A percentile compares a stretch with the other conserved stretches of the same genome.
Conservation (phyloP, 768 basidiomycete species). For the Kwoniella sp. region DNA sequence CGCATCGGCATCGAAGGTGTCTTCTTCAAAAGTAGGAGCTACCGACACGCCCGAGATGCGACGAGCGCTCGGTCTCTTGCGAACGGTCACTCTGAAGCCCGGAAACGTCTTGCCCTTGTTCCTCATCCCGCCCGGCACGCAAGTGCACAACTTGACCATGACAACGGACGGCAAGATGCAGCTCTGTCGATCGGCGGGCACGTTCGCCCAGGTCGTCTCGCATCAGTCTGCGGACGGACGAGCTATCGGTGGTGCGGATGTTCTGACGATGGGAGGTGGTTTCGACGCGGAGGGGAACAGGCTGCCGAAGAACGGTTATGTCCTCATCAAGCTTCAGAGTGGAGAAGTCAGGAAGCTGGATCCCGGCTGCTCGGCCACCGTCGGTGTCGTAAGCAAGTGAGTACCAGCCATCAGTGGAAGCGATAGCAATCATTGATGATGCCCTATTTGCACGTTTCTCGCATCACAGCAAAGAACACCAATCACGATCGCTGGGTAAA, state of each 20-base stretch:
- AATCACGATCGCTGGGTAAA: conserved; percentile 80
- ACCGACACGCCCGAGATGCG: conserved; percentile 33
- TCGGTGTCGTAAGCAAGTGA: conserved; percentile 86
- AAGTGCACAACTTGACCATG: conserved; percentile 83
- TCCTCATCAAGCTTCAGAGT: conserved; percentile 74
- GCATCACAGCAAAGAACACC: conserved; percentile 68
- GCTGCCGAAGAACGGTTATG: conserved; percentile 41
- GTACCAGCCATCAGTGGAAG: too few species aligned
- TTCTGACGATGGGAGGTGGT: conserved; percentile 41
- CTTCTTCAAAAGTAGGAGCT: conserved; percentile 17
- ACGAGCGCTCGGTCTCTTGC: conserved; percentile 80
- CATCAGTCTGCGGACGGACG: conserved; percentile 62
- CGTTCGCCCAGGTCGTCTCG: conserved; percentile 76
- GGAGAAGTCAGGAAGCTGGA: conserved; percentile 89
- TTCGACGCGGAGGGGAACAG: conserved; percentile 33
- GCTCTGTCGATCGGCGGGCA: conserved; percentile 87
- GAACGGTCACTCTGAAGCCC: conserved; percentile 77
- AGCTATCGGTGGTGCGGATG: conserved; percentile 57
- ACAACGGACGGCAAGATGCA: conserved; percentile 73
- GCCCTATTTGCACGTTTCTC: neutral
- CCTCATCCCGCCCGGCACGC: conserved; percentile 88
- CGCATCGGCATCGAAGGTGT: neutral
- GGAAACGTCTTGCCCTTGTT: conserved; percentile 92
- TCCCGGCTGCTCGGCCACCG: conserved; percentile 75
- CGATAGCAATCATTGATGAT: too few species aligned